These are phyloP conservation scores for Viola odorata DNA, from an alignment of 345 rosid genomes.

Conservation along the genomic window DNA sequence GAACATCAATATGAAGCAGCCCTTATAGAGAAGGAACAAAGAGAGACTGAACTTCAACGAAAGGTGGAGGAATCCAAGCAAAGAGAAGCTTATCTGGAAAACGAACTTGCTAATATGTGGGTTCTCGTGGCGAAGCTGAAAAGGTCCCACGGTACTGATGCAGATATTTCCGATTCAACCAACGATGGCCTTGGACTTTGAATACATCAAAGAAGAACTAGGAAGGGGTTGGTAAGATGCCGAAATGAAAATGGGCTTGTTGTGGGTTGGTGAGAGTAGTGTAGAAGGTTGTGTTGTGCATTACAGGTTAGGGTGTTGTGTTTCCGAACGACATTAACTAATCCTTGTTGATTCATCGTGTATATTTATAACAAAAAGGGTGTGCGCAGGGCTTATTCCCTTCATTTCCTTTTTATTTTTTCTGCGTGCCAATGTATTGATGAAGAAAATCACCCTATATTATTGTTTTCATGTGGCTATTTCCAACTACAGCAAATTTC, in stretches of 20 bases:
- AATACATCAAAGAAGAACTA: constrained; percentile 1
- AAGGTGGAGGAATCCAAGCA: constrained; percentile 88
- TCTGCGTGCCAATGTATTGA: neutral
- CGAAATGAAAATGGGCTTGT: neutral
- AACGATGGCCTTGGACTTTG: constrained; percentile 29
- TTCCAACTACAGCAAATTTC: no score
- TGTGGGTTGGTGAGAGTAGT: constrained; percentile 11
- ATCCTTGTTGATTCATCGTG: constrained; percentile 1
- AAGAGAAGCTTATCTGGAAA: constrained; percentile 92
- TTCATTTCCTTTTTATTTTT: neutral
- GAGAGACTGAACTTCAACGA: constrained; percentile 71
- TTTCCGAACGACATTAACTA: constrained; percentile 4
- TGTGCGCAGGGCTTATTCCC: no score
- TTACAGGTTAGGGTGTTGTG: constrained; percentile 20
- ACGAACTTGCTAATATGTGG: constrained; percentile 99
- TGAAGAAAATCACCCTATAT: no score
- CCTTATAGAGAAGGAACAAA: constrained; percentile 66
- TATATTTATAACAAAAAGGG: neutral
- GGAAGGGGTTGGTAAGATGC: neutral
- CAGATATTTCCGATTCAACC: constrained; percentile 34
- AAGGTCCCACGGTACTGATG: constrained; percentile 52
- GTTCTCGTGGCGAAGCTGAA: constrained; percentile 90
- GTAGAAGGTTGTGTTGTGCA: constrained; percentile 26
- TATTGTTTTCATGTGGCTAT: no score
- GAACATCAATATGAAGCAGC: constrained; percentile 83